A percentile compares a stretch with the other conserved stretches of the same genome.
These are phyloP conservation scores for Rhizophagus sp. DNA, from an alignment of 192 early-diverging fungal species.

Conservation along the genomic window DNA sequence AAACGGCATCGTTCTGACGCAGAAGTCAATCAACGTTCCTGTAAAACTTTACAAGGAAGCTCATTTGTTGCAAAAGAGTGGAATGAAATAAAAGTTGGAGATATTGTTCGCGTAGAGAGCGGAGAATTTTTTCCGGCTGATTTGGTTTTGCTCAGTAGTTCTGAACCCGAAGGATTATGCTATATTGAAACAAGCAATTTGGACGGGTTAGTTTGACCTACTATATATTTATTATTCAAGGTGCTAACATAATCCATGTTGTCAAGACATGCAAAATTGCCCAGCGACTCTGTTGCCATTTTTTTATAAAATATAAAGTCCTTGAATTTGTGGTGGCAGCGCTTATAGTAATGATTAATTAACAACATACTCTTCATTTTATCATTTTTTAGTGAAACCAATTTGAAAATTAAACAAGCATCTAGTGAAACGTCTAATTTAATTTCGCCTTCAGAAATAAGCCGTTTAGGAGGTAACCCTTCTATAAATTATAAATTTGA, in stretches of 20 bases:
- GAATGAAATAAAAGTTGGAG: conserved; percentile 84
- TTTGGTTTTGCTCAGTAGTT: conserved; percentile 84
- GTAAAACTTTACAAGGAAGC: conserved; percentile 59
- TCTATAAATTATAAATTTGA: background rate
- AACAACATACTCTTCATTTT: conserved; percentile 1
- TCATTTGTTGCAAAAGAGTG: conserved; percentile 79
- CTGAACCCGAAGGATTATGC: conserved; percentile 93
- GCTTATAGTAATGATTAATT: background rate
- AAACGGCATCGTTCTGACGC: conserved; percentile 76
- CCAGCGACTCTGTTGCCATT: background rate
- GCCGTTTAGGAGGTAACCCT: conserved; percentile 30
- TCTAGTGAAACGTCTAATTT: conserved; percentile 79
- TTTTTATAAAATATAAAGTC: background rate
- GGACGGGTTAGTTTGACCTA: conserved; percentile 69
- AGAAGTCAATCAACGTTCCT: conserved; percentile 69
- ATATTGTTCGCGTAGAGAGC: conserved; percentile 89
- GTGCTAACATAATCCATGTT: conserved; percentile 8
- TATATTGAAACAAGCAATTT: conserved; percentile 99
- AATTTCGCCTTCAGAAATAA: conserved; percentile 69
- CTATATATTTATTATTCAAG: conserved; percentile 1
- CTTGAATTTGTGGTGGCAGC: background rate
- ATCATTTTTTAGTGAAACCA: conserved; percentile 76
- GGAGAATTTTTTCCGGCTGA: conserved; percentile 92
- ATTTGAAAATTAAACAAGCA: conserved; percentile 96
- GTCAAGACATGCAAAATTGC: background rate